Base-by-base conservation (phyloP, 345 rosid genomes). In the Kandelia obovata region DNA sequence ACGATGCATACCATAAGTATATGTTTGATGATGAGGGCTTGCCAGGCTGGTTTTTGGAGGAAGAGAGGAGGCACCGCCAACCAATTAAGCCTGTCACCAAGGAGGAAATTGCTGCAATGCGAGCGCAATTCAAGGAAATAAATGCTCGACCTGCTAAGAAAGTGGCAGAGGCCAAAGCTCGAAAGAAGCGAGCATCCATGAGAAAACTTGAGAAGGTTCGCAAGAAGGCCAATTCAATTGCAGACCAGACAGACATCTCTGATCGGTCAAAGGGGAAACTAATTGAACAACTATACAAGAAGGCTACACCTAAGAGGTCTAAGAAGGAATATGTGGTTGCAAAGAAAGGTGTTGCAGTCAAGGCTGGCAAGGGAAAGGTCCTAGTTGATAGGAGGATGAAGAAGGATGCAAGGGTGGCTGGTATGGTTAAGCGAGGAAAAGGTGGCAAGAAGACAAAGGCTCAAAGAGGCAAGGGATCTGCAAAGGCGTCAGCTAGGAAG, bases 101-200 rank as follows among this genome's bases (percentile, higher is more conserved):
- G 73, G 98, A 90, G 70, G 96, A 95, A 80, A 77, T 95, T 23
- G 81, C 76, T 53, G 99, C 98, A 30, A 88, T 92, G 92, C 82
- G 70, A 75, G 98, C 98, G 37, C 96, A 87, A 69, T 90, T 92
- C 83, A 95, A 77, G 77, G 99, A 90, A 76, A 92, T 95, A 32
- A 79, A 95, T 66, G 94, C 96, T 32, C 88, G 98, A 28, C 94
- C 98, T 26, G 96, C 98, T 15, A 95, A 95, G 92, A 95, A 95
- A 70, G 98, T 95, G 68, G 96, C 91, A 0, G 82, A 95, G 78
- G 99, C 99, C 66, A 95, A 95, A 74, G 96, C 93, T 30, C 66
- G 97, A 69, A 92, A 92, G 92, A 95, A 92, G 81, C 80, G 89
- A 53, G 80, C 81, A 11, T 88, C 91, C 8, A 69, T 71, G 82